phyloP scores from a whole-genome alignment of 345 rosid species.

The Aquilaria sinensis region DNA sequence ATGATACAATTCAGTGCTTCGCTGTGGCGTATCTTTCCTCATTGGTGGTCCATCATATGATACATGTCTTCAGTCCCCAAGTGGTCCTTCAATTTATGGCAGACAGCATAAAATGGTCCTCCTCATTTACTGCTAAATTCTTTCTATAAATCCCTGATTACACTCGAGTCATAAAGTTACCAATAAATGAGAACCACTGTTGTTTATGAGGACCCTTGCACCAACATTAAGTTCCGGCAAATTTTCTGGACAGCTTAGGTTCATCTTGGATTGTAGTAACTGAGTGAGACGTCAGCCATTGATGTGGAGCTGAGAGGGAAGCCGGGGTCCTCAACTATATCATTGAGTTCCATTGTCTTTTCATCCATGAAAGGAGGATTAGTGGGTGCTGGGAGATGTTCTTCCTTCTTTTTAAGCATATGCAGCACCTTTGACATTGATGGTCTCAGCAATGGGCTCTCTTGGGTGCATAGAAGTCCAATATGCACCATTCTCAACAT shows the following conservation, averaged over 20 bases:
- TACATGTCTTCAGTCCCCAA: no score
- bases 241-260: not conserved
- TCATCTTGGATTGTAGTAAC: conserved; percentile 75
- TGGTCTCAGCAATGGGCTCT: conserved; percentile 56
- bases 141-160: no score
- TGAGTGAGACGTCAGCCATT: conserved; percentile 41
- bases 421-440: conserved; percentile 62
- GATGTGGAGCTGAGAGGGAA: conserved; percentile 46
- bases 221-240: no score
- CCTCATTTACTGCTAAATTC: no score
- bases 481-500: conserved; percentile 52
- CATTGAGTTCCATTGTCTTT: conserved; percentile 61
- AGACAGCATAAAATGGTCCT: no score
- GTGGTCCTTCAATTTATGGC: no score
- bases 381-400: conserved; percentile 51
- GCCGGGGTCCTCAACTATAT: conserved; percentile 26
- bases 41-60: no score
- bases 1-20: no score
- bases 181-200: no score
- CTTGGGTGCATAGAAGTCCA: conserved; percentile 79
- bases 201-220: no score
- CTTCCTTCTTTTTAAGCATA: conserved; percentile 58
- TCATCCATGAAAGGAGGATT: conserved; percentile 89
- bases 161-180: no score
- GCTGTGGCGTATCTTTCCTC: no score